Conservation (phyloP, 305 asterid species). For the Fraxinus baroniana region DNA sequence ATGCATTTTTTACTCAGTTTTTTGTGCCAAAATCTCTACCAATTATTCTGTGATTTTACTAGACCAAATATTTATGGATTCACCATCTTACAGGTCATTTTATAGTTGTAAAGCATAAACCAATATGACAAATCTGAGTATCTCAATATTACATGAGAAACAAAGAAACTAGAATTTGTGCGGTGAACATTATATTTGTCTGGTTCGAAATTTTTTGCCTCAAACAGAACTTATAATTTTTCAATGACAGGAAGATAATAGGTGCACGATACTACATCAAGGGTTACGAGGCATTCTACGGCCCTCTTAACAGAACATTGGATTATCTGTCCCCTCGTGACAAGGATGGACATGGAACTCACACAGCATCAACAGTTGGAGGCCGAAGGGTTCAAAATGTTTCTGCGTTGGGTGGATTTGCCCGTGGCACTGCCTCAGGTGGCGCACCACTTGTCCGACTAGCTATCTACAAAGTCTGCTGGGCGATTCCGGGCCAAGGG, state of each 20-base stretch:
- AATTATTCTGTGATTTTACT: not conserved
- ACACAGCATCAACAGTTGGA: constrained; percentile 68
- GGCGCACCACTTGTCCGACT: constrained; percentile 78
- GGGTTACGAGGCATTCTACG: constrained; percentile 66
- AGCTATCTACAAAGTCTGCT: constrained; percentile 84
- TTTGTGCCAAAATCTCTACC: not conserved
- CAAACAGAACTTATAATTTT: not conserved
- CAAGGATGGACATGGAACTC: constrained; percentile 91
- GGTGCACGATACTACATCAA: constrained; percentile 83
- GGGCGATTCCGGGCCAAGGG: constrained; percentile 60
- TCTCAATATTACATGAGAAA: not conserved
- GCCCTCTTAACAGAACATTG: constrained; percentile 54
- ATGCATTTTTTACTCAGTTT: not conserved
- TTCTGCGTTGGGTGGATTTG: constrained; percentile 75
- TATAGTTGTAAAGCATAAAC: not conserved
- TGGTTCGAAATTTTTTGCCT: not conserved
- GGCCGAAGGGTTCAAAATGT: constrained; percentile 50
- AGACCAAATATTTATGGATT: not conserved
- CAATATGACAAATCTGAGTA: too few relatives aligned
- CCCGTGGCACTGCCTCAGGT: constrained; percentile 75
- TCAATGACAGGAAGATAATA: constrained; percentile 54
- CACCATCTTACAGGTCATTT: not conserved
- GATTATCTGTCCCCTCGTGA: constrained; percentile 81
- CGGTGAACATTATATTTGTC: not conserved
- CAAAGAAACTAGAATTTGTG: not conserved